Evolutionary conservation across 148 eudicot species (phyloP).

Genomic region (Rheum nobile): DNA sequence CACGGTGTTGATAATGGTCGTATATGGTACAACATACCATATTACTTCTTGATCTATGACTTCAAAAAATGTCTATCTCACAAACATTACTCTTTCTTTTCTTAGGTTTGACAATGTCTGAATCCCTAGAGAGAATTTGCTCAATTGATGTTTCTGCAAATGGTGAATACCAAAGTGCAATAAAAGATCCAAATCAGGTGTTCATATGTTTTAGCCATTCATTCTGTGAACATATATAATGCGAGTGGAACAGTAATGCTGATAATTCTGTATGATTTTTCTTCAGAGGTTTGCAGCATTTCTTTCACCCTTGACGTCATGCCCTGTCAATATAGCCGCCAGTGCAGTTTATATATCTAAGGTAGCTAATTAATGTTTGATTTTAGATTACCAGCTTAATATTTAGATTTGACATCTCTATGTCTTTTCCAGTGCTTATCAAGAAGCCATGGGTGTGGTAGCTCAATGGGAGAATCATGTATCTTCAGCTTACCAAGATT

Average conservation of each 20-base stretch:
- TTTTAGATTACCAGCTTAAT: not conserved
- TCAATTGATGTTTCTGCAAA: conserved; percentile 82
- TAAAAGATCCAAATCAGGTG: conserved; percentile 86
- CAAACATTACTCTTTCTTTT: not conserved
- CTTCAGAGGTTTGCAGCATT: conserved; percentile 93
- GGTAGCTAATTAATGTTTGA: conserved; percentile 25
- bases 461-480: conserved; percentile 94
- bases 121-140: conserved; percentile 88
- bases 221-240: not conserved
- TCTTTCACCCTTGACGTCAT: conserved; percentile 88
- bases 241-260: not conserved
- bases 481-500: conserved; percentile 1
- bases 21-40: conserved; percentile 41
- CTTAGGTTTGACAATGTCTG: too few species aligned
- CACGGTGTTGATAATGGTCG: conserved; percentile 98
- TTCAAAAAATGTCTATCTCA: not conserved
- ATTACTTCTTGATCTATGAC: not conserved
- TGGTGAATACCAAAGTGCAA: conserved; percentile 79
- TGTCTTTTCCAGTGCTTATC: conserved; percentile 50
- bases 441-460: conserved; percentile 55
- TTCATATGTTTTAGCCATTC: not conserved
- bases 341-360: conserved; percentile 69
- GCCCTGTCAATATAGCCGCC: conserved; percentile 76
- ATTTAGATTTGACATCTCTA: not conserved
- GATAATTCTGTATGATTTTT: not conserved